Evolutionary conservation across 2,329 filamentous ascomycete genomes (phyloP), one percentile per base, ranked within the genome.

Genomic region (Neocucurbitaria cava): DNA sequence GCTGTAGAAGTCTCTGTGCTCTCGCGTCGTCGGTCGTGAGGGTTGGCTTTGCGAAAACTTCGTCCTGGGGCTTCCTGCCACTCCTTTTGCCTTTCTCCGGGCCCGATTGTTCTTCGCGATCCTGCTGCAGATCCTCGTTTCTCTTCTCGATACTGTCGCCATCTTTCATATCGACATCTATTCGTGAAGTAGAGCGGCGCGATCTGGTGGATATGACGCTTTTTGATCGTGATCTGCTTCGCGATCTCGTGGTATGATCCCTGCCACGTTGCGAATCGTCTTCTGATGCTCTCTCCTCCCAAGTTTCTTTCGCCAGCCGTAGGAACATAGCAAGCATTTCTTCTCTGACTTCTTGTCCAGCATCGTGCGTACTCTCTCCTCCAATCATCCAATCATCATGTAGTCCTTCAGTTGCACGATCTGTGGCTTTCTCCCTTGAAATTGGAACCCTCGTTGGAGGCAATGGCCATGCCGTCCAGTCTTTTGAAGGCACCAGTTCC

Each of bases 401-500:
- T 26, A 9, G 9, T 26, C 24, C 24, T 26, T 26, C 24, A 5
- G 24, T 26, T 9, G 24, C 9, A 9, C 24, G 24, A 26, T 26
- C 5, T 5, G 24, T 26, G 24, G 24, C 24, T 26, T 26, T 26
- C 24, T 1, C 5, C 5, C 24, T 26, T 26, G 24, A 9, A 26
- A 9, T 9, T 26, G 90, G 90, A 7, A 95, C 86, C 23, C 82
- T 77, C 7, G 80, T 76, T 4, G 84, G 79, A 18, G 81, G 81
- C 68, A 96, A 73, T 4, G 94, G 94, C 94, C 94, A 97, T 0
- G 92, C 90, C 17, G 90, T 91, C 93, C 94, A 97, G 4, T 71
- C 61, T 54, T 83, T 85, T 0, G 84, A 66, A 1, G 83, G 81
- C 15, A 75, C 64, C 62, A 82, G 79, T 2, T 69, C 60, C 52